Evolutionary conservation across 2,329 filamentous ascomycete species (phyloP).

Genomic region (Xylariales sp.): DNA sequence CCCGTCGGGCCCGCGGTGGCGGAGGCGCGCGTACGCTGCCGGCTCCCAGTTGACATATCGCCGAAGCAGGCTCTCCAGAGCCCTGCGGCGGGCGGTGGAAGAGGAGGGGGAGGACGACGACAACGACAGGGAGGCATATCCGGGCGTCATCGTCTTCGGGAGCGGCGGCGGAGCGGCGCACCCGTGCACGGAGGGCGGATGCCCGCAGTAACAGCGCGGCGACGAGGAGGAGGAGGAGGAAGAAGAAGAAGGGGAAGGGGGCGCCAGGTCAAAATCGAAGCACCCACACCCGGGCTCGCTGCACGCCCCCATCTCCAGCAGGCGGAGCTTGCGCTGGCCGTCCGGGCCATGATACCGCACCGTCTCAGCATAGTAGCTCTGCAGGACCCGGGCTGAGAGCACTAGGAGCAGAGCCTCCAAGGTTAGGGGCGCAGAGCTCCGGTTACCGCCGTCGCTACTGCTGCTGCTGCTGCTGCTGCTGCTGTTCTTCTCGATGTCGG

Average conservation of each 20-base stretch:
- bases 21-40: not conserved
- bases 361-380: not conserved
- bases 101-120: too few species aligned
- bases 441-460: too few species aligned
- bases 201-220: not conserved
- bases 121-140: too few species aligned
- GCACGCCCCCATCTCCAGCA: not conserved
- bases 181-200: not conserved
- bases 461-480: too few species aligned
- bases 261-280: not conserved
- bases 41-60: not conserved
- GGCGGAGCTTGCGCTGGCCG: not conserved
- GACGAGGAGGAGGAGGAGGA: too few species aligned
- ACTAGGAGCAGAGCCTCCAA: not conserved
- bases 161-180: too few species aligned
- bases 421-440: not conserved
- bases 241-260: too few species aligned
- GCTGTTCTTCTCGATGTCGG: too few species aligned
- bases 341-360: not conserved
- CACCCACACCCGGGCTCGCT: not conserved
- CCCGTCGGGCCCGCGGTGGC: not conserved
- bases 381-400: not conserved
- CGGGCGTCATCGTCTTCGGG: too few species aligned
- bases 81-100: too few species aligned
- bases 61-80: not conserved